These are phyloP conservation scores for Pichia heedii DNA, from an alignment of 805 yeast genomes.

Conservation along the genomic window DNA sequence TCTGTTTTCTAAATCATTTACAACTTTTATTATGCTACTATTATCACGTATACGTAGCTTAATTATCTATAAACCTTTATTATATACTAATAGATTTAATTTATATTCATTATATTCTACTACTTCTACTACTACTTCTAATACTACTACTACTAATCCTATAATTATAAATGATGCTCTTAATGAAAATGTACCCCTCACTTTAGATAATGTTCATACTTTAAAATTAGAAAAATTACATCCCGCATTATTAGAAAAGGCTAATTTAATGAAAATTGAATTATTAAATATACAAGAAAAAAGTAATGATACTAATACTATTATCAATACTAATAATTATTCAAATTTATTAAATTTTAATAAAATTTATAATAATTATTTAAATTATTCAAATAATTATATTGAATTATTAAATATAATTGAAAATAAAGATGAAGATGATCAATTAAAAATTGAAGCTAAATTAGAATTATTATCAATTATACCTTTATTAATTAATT, in stretches of 20 bases:
- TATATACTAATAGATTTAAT: no score
- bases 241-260: constrained; percentile 42
- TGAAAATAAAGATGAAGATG: constrained; percentile 30
- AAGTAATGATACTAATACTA: constrained; percentile 8
- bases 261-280: constrained; percentile 34
- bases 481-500: constrained; percentile 35
- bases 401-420: constrained; percentile 29
- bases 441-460: constrained; percentile 50
- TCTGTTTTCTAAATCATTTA: no score
- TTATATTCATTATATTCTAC: no score
- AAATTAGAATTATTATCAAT: constrained; percentile 40
- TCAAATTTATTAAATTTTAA: constrained; percentile 37
- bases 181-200: neutral
- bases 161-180: neutral
- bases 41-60: no score
- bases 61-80: no score
- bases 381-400: constrained; percentile 23
- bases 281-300: constrained; percentile 35
- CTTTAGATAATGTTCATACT: neutral
- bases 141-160: no score
- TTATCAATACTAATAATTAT: constrained; percentile 41
- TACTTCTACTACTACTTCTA: no score
- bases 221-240: constrained; percentile 24
- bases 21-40: no score
- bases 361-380: constrained; percentile 33